phyloP scores from a whole-genome alignment of 1,284 basidiomycete genomes.

The Rhodotorula sp. region DNA sequence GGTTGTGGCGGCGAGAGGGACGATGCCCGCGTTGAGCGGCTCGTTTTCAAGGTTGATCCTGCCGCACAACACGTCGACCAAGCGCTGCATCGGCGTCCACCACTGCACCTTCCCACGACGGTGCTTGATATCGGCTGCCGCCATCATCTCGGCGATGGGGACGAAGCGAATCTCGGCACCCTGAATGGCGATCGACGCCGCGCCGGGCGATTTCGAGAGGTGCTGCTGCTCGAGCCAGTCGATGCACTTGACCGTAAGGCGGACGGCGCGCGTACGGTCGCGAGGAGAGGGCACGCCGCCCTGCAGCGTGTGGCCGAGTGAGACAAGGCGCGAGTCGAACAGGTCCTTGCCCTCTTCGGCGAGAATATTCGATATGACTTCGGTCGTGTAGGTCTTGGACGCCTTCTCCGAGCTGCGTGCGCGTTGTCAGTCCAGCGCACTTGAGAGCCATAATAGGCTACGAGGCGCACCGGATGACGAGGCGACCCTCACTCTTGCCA shows the following conservation, averaged over 20 bases:
- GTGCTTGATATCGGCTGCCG: slow-evolving; percentile 85
- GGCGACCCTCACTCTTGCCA: slow-evolving; percentile 86
- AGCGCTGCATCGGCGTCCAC: slow-evolving; percentile 69
- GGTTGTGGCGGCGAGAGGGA: not conserved
- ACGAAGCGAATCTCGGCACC: slow-evolving; percentile 76
- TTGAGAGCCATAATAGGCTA: too few relatives aligned
- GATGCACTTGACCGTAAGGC: slow-evolving; percentile 89
- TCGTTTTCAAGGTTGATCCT: slow-evolving; percentile 29
- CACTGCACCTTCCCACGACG: slow-evolving; percentile 75
- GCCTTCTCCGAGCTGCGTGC: slow-evolving; percentile 73
- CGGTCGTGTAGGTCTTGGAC: slow-evolving; percentile 85
- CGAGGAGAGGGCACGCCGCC: slow-evolving; percentile 91
- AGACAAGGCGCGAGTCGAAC: slow-evolving; percentile 93
- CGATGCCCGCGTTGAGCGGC: slow-evolving; percentile 16
- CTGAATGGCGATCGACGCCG: slow-evolving; percentile 87
- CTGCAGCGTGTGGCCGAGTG: slow-evolving; percentile 93
- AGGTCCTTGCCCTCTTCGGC: slow-evolving; percentile 85
- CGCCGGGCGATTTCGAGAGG: slow-evolving; percentile 55
- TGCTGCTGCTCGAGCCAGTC: slow-evolving; percentile 84
- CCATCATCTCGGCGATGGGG: slow-evolving; percentile 75
- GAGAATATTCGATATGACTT: slow-evolving; percentile 89
- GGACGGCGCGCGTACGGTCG: slow-evolving; percentile 86
- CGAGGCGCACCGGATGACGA: slow-evolving; percentile 77
- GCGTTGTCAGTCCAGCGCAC: not conserved
- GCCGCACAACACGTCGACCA: slow-evolving; percentile 36